Percentiles rank a stretch among this genome's conserved stretches.
Evolutionary conservation across 2,329 filamentous ascomycete genomes (phyloP).

Genomic region (Beauveria sp.): DNA sequence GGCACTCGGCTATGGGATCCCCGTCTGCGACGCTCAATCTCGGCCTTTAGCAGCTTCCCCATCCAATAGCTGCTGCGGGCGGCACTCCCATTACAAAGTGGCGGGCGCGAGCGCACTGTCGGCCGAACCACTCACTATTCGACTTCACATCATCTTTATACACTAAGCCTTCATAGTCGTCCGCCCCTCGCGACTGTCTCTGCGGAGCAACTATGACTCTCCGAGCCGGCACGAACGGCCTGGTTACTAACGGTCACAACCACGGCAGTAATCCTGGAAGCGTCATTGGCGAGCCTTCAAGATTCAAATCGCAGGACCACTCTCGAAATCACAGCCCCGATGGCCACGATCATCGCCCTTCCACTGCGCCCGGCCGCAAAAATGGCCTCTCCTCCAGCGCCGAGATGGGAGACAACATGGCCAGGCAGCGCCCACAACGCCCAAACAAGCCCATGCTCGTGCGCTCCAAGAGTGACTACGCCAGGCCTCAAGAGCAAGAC

Average conservation of each 20-base stretch:
- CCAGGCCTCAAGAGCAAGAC: slow-evolving; percentile 31
- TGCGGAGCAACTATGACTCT: background rate
- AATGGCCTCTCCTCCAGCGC: slow-evolving; percentile 21
- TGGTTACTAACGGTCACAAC: slow-evolving; percentile 2
- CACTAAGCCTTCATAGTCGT: background rate
- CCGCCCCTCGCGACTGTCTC: background rate
- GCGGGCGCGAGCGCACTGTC: background rate
- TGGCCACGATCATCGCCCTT: slow-evolving; percentile 30
- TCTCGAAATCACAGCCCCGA: slow-evolving; percentile 5
- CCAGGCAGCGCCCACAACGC: slow-evolving; percentile 28
- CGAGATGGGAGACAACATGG: slow-evolving; percentile 24
- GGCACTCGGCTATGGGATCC: background rate
- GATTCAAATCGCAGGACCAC: slow-evolving; percentile 6
- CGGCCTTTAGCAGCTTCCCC: background rate
- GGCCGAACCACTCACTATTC: background rate
- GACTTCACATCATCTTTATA: background rate
- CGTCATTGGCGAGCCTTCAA: slow-evolving; percentile 7
- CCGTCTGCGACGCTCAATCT: background rate
- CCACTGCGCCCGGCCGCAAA: slow-evolving; percentile 38
- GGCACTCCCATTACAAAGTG: background rate
- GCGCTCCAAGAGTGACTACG: slow-evolving; percentile 51
- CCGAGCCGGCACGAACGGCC: background rate
- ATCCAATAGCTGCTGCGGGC: background rate
- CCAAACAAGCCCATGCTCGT: slow-evolving; percentile 43
- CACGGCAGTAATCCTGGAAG: slow-evolving; percentile 3